Percentiles rank a stretch among this genome's conserved stretches.
Conservation (phyloP, 2,329 filamentous ascomycete species). For the Fusarium devonianum region DNA sequence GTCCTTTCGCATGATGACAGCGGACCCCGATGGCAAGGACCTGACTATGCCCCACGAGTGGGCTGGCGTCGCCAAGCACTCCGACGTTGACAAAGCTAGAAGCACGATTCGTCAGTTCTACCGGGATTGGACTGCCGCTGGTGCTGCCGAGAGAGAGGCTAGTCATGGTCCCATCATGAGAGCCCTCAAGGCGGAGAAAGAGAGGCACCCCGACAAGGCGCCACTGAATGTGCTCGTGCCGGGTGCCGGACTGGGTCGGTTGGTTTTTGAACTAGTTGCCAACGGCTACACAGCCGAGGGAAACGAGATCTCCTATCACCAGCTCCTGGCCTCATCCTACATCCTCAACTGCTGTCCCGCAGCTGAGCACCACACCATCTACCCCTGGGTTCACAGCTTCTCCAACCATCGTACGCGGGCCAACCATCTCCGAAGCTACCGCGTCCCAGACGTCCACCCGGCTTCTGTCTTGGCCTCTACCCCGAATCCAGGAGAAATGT, state of each 20-base stretch:
- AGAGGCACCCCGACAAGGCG: constrained; percentile 41
- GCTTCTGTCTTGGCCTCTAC: constrained; percentile 57
- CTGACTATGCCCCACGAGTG: constrained; percentile 66
- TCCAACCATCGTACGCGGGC: constrained; percentile 80
- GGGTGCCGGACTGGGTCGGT: constrained; percentile 84
- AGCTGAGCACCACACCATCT: constrained; percentile 73
- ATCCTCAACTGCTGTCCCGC: constrained; percentile 72
- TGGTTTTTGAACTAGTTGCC: constrained; percentile 85
- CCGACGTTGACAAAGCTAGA: constrained; percentile 87
- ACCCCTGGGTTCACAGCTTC: constrained; percentile 87
- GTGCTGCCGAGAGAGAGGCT: constrained; percentile 73
- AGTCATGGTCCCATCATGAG: constrained; percentile 78
- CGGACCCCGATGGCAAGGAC: constrained; percentile 48
- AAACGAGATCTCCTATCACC: constrained; percentile 97
- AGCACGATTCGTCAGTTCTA: constrained; percentile 94
- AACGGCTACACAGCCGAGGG: constrained; percentile 80
- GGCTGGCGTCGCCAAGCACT: constrained; percentile 72
- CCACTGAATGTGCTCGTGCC: constrained; percentile 79
- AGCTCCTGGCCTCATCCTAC: constrained; percentile 84
- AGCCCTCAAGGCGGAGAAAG: constrained; percentile 64
- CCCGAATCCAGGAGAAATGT: constrained; percentile 70
- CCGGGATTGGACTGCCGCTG: constrained; percentile 89
- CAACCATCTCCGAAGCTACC: constrained; percentile 77
- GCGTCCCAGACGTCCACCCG: constrained; percentile 83
- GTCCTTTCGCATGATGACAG: constrained; percentile 66